Conservation (phyloP, 139 green algal genomes). For the Closterium sp. region DNA sequence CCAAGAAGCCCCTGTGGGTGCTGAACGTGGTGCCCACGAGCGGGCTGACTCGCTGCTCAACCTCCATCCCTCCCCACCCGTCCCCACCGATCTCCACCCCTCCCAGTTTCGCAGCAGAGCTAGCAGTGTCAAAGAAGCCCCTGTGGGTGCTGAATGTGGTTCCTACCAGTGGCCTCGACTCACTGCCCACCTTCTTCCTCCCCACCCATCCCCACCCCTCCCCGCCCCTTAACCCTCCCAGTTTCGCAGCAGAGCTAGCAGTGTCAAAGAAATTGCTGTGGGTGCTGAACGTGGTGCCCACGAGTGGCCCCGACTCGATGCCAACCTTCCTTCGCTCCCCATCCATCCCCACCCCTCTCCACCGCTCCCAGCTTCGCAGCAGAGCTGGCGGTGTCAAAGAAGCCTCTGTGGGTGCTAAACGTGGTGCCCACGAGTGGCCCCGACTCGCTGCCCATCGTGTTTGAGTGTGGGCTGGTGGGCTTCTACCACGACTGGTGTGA, state of each 20-base stretch:
- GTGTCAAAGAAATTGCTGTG: background rate
- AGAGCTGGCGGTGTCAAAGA: background rate
- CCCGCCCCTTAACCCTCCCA: too few species aligned
- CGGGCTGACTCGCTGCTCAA: too few species aligned
- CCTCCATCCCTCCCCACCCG: too few species aligned
- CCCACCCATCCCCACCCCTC: too few species aligned
- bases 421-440: slow-evolving; percentile 29
- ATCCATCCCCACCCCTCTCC: background rate
- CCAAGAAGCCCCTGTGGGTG: too few species aligned
- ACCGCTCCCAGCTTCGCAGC: background rate
- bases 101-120: too few species aligned
- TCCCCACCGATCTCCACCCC: too few species aligned
- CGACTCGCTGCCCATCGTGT: background rate
- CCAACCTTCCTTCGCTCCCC: background rate
- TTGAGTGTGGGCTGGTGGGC: too few species aligned
- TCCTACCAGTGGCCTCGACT: slow-evolving; percentile 22
- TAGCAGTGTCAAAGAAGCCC: too few species aligned
- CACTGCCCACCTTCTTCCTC: background rate
- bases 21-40: too few species aligned
- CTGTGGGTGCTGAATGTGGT: slow-evolving; percentile 48
- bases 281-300: slow-evolving; percentile 44
- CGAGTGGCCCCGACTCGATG: slow-evolving; percentile 25
- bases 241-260: too few species aligned
- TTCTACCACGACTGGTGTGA: too few species aligned
- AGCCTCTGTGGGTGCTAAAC: slow-evolving; percentile 38